phyloP scores from a whole-genome alignment of 352 stramenopile species.

The Plasmopara viticola region DNA sequence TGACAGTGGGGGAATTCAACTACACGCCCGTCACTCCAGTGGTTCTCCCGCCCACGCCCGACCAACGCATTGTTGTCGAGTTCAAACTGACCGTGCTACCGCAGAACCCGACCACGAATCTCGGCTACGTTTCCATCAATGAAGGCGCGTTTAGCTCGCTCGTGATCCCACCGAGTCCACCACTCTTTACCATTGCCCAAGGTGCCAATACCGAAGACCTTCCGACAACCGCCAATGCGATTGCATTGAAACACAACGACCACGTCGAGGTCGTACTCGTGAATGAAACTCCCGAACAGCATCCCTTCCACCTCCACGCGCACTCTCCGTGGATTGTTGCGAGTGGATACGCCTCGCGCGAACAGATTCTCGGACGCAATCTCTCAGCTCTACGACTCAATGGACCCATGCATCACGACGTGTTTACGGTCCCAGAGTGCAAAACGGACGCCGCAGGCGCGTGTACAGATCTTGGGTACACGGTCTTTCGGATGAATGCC shows the following conservation, averaged over 20 bases:
- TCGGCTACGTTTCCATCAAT: conserved; percentile 29
- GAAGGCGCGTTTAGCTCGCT: conserved; percentile 21
- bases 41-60: conserved; percentile 12
- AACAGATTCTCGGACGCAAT: conserved; percentile 18
- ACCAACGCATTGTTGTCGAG: conserved; percentile 29
- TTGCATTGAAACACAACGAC: conserved; percentile 21
- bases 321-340: conserved; percentile 34
- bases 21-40: conserved; percentile 17
- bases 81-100: conserved; percentile 20
- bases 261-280: conserved; percentile 38
- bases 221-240: conserved; percentile 23
- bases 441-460: conserved; percentile 14
- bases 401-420: conserved; percentile 31
- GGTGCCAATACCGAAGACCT: conserved; percentile 24
- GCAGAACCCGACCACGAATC: conserved; percentile 15
- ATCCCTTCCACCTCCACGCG: conserved; percentile 40
- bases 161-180: conserved; percentile 19
- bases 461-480: conserved; percentile 32
- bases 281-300: conserved; percentile 34
- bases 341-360: conserved; percentile 19
- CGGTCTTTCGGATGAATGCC: conserved; percentile 32
- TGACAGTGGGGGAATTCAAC: conserved; percentile 33
- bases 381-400: conserved; percentile 21
- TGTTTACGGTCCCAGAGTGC: conserved; percentile 35
- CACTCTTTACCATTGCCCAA: conserved; percentile 31